phyloP scores from a whole-genome alignment of 2,329 filamentous ascomycete species.

The Davidsoniella virescens region DNA sequence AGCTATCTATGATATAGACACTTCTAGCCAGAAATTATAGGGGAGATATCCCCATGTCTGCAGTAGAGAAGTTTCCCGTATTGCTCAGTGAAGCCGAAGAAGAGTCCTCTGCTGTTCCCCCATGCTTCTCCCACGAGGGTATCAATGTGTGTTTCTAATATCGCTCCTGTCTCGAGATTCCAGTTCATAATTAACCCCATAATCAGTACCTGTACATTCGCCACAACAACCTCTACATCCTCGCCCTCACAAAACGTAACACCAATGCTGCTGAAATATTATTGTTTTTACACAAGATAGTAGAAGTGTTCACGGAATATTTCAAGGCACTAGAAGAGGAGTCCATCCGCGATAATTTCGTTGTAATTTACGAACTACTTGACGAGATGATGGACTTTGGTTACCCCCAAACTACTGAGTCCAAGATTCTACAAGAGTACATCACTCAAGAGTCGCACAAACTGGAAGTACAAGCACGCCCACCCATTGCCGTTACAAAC shows the following conservation, averaged over 20 bases:
- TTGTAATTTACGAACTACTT: slow-evolving; percentile 94
- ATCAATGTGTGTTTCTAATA: slow-evolving; percentile 61
- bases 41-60: slow-evolving; percentile 97
- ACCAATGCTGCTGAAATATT: slow-evolving; percentile 98
- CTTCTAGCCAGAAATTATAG: slow-evolving; percentile 96
- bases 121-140: slow-evolving; percentile 95
- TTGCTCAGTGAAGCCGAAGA: slow-evolving; percentile 97
- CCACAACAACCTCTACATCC: slow-evolving; percentile 97
- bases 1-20: slow-evolving; percentile 45
- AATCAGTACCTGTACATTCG: slow-evolving; percentile 90
- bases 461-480: slow-evolving; percentile 86
- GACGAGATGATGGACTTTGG: slow-evolving; percentile 99
- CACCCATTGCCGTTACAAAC: slow-evolving; percentile 95
- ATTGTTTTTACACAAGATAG: slow-evolving; percentile 92
- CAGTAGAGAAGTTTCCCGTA: slow-evolving; percentile 92
- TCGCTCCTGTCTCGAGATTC: too few species aligned
- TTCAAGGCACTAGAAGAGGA: slow-evolving; percentile 99
- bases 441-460: slow-evolving; percentile 99
- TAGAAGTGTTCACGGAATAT: slow-evolving; percentile 98
- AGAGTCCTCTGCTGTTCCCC: slow-evolving; percentile 91
- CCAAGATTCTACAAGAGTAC: slow-evolving; percentile 97
- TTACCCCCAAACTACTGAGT: slow-evolving; percentile 95
- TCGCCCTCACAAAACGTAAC: slow-evolving; percentile 95
- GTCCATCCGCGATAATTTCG: slow-evolving; percentile 97
- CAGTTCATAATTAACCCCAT: too few species aligned